A percentile compares a stretch with the other conserved stretches of the same genome.
phyloP scores from a whole-genome alignment of 257 asterid genomes.

The Lycium barbarum region DNA sequence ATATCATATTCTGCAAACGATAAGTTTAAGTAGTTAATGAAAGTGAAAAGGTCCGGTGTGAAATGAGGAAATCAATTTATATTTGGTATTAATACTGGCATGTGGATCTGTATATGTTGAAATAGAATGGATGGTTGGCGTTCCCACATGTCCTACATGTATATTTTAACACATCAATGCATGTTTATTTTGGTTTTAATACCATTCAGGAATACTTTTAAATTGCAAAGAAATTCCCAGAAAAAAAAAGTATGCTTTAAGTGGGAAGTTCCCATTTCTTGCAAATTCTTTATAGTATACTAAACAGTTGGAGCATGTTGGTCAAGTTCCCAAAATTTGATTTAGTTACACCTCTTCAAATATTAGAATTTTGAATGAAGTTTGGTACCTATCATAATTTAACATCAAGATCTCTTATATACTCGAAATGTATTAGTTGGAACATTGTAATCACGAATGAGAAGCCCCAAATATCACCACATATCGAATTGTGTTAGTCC shows the following conservation, averaged over 20 bases:
- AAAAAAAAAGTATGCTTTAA: background rate
- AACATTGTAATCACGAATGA: background rate
- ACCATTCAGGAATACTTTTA: background rate
- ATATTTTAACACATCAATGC: background rate
- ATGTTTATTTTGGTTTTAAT: background rate
- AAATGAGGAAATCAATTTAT: background rate
- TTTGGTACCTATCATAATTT: background rate
- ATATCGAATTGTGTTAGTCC: background rate
- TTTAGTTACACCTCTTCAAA: background rate
- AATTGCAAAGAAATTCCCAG: background rate
- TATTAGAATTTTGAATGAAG: background rate
- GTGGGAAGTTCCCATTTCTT: background rate
- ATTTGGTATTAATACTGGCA: background rate
- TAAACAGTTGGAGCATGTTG: background rate
- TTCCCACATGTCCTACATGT: background rate
- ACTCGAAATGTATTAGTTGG: background rate
- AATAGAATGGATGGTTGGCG: background rate
- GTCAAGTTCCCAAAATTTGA: background rate
- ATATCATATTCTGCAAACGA: background rate
- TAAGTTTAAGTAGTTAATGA: background rate
- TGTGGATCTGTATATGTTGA: background rate
- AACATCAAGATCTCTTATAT: background rate
- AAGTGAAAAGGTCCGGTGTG: background rate
- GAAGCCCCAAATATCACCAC: background rate
- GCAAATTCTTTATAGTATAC: background rate